Percentiles rank a stretch among this genome's conserved stretches.
phyloP scores from a whole-genome alignment of 352 stramenopile species.

The Phytophthora tentaculata region DNA sequence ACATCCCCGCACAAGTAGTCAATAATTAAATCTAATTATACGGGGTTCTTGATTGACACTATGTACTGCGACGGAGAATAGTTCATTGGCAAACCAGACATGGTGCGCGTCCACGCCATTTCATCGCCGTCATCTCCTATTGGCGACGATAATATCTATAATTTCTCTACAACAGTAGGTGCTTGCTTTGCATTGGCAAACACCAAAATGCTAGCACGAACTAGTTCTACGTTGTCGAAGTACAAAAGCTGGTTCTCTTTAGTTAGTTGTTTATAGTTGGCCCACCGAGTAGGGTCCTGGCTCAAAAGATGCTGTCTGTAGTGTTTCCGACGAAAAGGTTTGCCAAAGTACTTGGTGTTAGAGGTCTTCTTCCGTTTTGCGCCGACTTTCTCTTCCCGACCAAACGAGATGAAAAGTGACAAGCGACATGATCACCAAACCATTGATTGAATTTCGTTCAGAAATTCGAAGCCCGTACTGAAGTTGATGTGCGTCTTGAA shows the following conservation, averaged over 20 bases:
- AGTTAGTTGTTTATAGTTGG: not conserved
- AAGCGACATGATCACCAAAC: not conserved
- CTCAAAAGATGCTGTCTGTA: too few species aligned
- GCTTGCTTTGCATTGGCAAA: not conserved
- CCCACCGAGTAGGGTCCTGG: not conserved
- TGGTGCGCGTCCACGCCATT: not conserved
- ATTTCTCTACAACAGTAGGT: not conserved
- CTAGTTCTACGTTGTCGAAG: not conserved
- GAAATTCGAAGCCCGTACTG: not conserved
- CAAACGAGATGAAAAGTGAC: not conserved
- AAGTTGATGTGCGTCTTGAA: not conserved
- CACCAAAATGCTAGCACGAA: not conserved
- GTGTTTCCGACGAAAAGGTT: not conserved
- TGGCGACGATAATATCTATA: not conserved
- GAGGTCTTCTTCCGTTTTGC: not conserved
- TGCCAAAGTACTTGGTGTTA: not conserved
- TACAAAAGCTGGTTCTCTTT: not conserved
- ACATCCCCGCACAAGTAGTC: constrained; percentile 1
- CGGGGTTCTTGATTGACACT: not conserved
- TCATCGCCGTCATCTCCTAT: not conserved
- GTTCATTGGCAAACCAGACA: not conserved
- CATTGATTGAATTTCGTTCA: not conserved
- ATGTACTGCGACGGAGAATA: not conserved
- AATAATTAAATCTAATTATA: not conserved
- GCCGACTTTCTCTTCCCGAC: not conserved